Percentiles rank a stretch among this genome's conserved stretches.
Conservation (phyloP, 805 yeast genomes). For the Lipomyces kockii region DNA sequence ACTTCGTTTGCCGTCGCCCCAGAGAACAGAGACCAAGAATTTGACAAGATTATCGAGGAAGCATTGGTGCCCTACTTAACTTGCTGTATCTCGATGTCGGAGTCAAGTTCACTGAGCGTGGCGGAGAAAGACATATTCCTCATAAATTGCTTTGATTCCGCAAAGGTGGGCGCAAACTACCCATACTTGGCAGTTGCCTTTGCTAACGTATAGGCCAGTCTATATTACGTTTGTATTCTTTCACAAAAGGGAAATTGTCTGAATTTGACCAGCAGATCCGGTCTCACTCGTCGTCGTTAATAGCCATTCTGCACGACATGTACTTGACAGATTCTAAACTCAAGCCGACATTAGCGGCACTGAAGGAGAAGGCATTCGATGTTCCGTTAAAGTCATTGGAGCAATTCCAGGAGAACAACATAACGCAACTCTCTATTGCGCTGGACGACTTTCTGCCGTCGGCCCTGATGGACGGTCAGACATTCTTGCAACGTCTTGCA, state of each 20-base stretch:
- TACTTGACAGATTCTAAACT: constrained; percentile 27
- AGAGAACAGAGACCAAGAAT: constrained; percentile 27
- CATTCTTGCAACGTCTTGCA: constrained; percentile 40
- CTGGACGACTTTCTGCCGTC: constrained; percentile 47
- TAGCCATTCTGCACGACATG: constrained; percentile 19
- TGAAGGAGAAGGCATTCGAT: constrained; percentile 18
- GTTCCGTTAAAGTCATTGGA: constrained; percentile 19
- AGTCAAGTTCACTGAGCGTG: constrained; percentile 33
- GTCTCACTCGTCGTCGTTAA: constrained; percentile 6
- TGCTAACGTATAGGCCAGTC: constrained; percentile 9
- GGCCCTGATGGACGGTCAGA: constrained; percentile 44
- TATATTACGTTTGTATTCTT: constrained; percentile 28
- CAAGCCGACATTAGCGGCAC: constrained; percentile 16
- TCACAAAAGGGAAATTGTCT: constrained; percentile 25
- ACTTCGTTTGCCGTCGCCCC: constrained; percentile 40
- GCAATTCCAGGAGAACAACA: constrained; percentile 16
- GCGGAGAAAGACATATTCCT: constrained; percentile 44
- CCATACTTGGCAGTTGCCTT: background rate
- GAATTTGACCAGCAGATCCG: constrained; percentile 15
- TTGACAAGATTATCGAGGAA: constrained; percentile 41
- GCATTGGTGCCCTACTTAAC: constrained; percentile 45
- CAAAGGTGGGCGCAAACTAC: constrained; percentile 37
- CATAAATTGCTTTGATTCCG: constrained; percentile 47
- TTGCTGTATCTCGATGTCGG: constrained; percentile 41
- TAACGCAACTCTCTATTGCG: constrained; percentile 34